Evolutionary conservation across 306 rosid species (phyloP).

Genomic region (Pterocarpus santalinus): DNA sequence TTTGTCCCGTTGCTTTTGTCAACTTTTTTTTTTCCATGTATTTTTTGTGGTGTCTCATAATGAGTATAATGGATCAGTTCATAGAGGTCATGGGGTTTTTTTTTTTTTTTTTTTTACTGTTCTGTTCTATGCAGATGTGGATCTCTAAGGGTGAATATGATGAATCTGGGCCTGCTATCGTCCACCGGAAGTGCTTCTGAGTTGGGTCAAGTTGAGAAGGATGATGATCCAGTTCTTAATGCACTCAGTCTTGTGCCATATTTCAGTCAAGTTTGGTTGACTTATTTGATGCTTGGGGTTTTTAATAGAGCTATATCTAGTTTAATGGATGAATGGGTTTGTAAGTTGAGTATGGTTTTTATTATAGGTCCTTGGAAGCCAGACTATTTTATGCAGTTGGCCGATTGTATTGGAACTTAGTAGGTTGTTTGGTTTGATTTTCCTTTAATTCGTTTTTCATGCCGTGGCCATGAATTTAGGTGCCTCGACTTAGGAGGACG

Average conservation of each 20-base stretch:
- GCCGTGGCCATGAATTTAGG: conserved; percentile 57
- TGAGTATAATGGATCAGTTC: background rate
- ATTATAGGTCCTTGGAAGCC: conserved; percentile 59
- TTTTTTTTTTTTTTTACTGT: conserved; percentile 37
- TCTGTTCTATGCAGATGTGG: conserved; percentile 69
- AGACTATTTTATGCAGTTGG: conserved; percentile 57
- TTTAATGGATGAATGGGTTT: conserved; percentile 59
- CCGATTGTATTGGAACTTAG: conserved; percentile 51
- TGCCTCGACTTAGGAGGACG: conserved; percentile 54
- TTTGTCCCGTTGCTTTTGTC: conserved; percentile 21
- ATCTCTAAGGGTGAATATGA: conserved; percentile 80
- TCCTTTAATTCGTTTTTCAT: conserved; percentile 41
- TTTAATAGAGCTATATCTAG: conserved; percentile 56
- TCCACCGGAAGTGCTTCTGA: conserved; percentile 81
- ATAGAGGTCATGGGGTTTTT: conserved; percentile 1
- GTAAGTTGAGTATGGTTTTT: conserved; percentile 56
- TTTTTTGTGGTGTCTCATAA: background rate
- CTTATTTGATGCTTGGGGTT: conserved; percentile 57
- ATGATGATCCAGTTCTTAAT: conserved; percentile 45
- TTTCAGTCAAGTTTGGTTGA: conserved; percentile 61
- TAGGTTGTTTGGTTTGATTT: conserved; percentile 57
- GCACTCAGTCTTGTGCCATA: conserved; percentile 53
- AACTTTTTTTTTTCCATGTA: background rate
- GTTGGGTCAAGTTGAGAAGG: conserved; percentile 42
- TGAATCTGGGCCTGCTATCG: conserved; percentile 82